Evolutionary conservation across 2,329 filamentous ascomycete genomes (phyloP).

Genomic region (Colletotrichum magnum): DNA sequence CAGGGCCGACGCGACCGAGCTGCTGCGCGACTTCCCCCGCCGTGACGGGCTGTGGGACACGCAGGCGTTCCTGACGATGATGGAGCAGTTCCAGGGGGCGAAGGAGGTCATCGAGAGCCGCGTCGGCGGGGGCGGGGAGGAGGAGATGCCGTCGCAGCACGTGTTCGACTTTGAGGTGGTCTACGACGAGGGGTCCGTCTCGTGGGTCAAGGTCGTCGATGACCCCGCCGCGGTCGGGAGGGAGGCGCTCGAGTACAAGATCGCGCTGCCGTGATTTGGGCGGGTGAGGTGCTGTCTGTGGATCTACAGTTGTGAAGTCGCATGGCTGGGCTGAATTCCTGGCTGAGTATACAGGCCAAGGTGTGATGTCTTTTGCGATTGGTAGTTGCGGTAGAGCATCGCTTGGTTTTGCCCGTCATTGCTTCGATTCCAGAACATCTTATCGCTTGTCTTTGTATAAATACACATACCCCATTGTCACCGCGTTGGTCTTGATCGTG

Average conservation of each 20-base stretch:
- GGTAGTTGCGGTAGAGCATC: no score
- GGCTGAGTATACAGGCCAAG: no score
- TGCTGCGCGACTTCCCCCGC: constrained; percentile 57
- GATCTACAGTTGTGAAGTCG: no score
- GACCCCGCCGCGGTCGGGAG: not conserved
- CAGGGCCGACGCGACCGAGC: constrained; percentile 56
- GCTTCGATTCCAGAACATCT: no score
- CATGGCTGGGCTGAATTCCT: no score
- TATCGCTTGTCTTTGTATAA: no score
- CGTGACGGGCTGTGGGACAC: constrained; percentile 61
- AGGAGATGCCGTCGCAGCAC: constrained; percentile 6
- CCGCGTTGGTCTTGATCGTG: no score
- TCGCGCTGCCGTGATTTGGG: constrained; percentile 20
- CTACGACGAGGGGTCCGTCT: constrained; percentile 32
- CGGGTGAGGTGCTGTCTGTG: not conserved
- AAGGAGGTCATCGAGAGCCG: constrained; percentile 1
- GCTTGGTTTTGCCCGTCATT: no score
- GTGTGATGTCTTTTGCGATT: no score
- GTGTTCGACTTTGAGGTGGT: constrained; percentile 27
- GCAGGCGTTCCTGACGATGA: constrained; percentile 54
- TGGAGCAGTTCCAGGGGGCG: constrained; percentile 3
- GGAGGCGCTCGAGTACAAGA: constrained; percentile 27
- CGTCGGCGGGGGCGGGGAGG: not conserved
- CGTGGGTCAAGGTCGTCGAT: constrained; percentile 31
- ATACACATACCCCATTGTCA: no score